These are phyloP conservation scores for Pyrenochaeta sp. DNA, from an alignment of 2,329 filamentous ascomycete species.

Conservation along the genomic window DNA sequence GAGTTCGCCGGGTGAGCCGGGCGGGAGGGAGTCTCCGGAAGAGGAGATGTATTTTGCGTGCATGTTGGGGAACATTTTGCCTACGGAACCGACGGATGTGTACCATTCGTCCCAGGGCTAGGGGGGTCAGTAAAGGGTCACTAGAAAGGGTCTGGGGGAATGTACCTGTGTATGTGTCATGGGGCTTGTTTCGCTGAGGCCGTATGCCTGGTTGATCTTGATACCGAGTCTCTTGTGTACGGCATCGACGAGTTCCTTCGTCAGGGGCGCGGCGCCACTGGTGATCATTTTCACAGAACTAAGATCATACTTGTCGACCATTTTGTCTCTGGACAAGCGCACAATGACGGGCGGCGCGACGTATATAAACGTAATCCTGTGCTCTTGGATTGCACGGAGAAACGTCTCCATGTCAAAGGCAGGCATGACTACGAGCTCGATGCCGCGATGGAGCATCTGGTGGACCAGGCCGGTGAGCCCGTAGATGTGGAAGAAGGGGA, in stretches of 20 bases:
- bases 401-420: constrained; percentile 83
- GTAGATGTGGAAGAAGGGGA: constrained; percentile 93
- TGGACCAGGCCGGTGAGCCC: constrained; percentile 78
- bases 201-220: constrained; percentile 35
- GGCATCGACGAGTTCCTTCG: constrained; percentile 76
- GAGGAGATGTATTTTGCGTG: constrained; percentile 77
- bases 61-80: constrained; percentile 78
- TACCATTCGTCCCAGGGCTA: constrained; percentile 36
- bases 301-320: constrained; percentile 81
- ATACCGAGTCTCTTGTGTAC: constrained; percentile 73
- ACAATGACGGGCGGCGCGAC: constrained; percentile 85
- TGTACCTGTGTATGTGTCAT: constrained; percentile 34
- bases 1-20: constrained; percentile 63
- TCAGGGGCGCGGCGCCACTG: constrained; percentile 84
- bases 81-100: constrained; percentile 71
- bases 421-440: constrained; percentile 72
- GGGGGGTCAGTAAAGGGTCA: background rate
- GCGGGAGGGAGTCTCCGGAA: constrained; percentile 62
- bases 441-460: constrained; percentile 70
- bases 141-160: background rate
- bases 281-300: constrained; percentile 81
- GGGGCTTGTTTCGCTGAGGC: constrained; percentile 33
- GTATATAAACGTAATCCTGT: constrained; percentile 77
- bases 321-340: constrained; percentile 76
- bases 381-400: constrained; percentile 75